Evolutionary conservation across 495 filamentous ascomycete species (phyloP), one percentile per base, ranked within the genome.

Genomic region (Talaromyces wortmannii): DNA sequence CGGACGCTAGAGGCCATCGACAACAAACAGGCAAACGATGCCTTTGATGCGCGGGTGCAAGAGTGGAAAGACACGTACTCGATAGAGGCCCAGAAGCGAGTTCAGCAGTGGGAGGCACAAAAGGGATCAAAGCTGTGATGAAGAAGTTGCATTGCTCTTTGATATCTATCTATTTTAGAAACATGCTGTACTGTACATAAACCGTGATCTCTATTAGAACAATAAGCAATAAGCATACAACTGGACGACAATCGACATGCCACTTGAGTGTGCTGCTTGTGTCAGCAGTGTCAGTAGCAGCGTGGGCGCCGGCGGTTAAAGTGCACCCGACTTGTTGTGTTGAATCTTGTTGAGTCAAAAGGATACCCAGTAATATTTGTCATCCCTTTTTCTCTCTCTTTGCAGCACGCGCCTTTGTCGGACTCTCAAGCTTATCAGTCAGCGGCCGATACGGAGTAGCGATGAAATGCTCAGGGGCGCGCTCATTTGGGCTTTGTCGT

Each of bases 381-480:
- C 60, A 69, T 31, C 58, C 51, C 54, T 73, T 74, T 55, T 67
- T 75, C 31, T 62, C 63, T 57, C 70, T 73, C 61, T 45, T 66
- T n/a, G 53, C 56, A 36, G 61, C 61, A 49, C 60, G 67, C 6
- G 45, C 53, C 53, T 64, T 68, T 36, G 56, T 31, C 10, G 81
- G 80, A 54, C 64, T 78, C 12, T 87, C 81, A 32, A 90, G 58
- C 56, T 77, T 82, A 63, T 92, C 89, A 48, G 74, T 76, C 44
- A 83, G 76, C 3, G 89, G 89, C 40, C 79, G 75, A 69, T 91
- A 96, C 23, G 90, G 87, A 36, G 86, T 86, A 0, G 87, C 88
- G 31, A 94, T 56, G 11, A 81, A 56, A 70, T 76, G 67, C 55
- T 86, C 83, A 36, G 72, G 70, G n/a, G 73, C 76, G 45, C 74